phyloP scores from a whole-genome alignment of 1,139 yeast species.

The Scheffersomyces insectosa region DNA sequence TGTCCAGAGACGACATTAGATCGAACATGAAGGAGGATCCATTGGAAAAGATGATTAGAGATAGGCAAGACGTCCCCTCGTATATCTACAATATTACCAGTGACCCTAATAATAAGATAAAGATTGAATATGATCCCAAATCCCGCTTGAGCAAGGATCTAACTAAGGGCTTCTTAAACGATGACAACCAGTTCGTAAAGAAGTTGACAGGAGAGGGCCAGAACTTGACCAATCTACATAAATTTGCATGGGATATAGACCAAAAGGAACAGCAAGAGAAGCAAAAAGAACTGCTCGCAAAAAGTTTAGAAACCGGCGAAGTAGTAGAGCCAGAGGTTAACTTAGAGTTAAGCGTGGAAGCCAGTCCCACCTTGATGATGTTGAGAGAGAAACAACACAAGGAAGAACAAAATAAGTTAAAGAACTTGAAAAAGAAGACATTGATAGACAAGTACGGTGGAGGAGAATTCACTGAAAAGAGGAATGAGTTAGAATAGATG shows the following conservation, averaged over 20 bases:
- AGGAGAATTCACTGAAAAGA: constrained; percentile 1
- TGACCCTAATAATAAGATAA: constrained; percentile 25
- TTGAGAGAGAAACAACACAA: constrained; percentile 37
- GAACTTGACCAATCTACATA: constrained; percentile 47
- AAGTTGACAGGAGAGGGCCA: constrained; percentile 53
- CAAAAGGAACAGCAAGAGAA: constrained; percentile 17
- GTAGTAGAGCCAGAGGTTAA: constrained; percentile 34
- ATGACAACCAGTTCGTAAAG: constrained; percentile 54
- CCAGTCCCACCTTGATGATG: constrained; percentile 61
- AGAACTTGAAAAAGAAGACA: constrained; percentile 24
- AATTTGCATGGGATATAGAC: constrained; percentile 54
- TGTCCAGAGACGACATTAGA: constrained; percentile 26
- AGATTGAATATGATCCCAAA: constrained; percentile 53
- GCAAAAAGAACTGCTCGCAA: constrained; percentile 13
- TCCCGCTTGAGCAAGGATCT: constrained; percentile 51
- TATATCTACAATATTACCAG: constrained; percentile 43
- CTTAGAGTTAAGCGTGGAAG: constrained; percentile 47
- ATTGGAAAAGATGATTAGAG: constrained; percentile 42
- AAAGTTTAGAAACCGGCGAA: constrained; percentile 16
- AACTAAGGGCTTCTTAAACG: constrained; percentile 49
- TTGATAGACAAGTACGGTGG: constrained; percentile 33
- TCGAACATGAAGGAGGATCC: constrained; percentile 36
- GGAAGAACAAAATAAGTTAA: constrained; percentile 29
- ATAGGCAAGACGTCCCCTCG: constrained; percentile 53
- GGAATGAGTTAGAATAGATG: not conserved